Base-by-base conservation (phyloP, 176 grass and related monocot genomes). In the Elymus sibiricus region DNA sequence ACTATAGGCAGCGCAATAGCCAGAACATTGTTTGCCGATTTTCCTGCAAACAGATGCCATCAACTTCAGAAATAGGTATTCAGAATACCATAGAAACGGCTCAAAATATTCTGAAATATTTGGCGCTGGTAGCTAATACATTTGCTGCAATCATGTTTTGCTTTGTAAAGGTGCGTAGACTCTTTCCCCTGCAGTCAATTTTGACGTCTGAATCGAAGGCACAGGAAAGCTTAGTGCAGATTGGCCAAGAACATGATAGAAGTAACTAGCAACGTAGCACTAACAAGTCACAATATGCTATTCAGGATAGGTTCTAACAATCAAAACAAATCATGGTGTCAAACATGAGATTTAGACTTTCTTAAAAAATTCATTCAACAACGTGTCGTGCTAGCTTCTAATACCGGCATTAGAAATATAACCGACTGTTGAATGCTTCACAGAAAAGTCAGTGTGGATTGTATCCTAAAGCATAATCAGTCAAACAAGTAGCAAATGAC, bases 1-100 rank as follows among this genome's bases (percentile, higher is more conserved):
- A 74, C 46, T 59, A 74, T 16, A 46, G 93, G 90, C 74, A 95
- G 7, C 46, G 65, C 83, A 82, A 95, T 84, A 60, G 83, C 90
- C 37, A 87, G 40, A 81, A 43, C 58, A 51, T 72, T 84, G 8
- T 86, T 86, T 29, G 59, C 34, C 82, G 47, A 64, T 82, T 73
- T 86, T 65, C 83, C 93, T 95, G 90, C 49, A 79, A 79, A 76
- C 6, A 65, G 28, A 80, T 27, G 82, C 2, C 32, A 64, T 66
- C 7, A 62, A 82, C 24, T 55, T 76, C 59, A 89, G 68, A 80
- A 5, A 55, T 13, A 11, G 31, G 59, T 42, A 42, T 71, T 26
- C 44, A 16, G 71, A 2, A 74, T 74, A 17, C n/a, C 11, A 46
- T 47, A 74, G 40, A 16, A 74, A 74, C n/a, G n/a, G 40, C 40